Base-by-base conservation (phyloP, 2,329 filamentous ascomycete species). In the Neofusicoccum umdonicola region DNA sequence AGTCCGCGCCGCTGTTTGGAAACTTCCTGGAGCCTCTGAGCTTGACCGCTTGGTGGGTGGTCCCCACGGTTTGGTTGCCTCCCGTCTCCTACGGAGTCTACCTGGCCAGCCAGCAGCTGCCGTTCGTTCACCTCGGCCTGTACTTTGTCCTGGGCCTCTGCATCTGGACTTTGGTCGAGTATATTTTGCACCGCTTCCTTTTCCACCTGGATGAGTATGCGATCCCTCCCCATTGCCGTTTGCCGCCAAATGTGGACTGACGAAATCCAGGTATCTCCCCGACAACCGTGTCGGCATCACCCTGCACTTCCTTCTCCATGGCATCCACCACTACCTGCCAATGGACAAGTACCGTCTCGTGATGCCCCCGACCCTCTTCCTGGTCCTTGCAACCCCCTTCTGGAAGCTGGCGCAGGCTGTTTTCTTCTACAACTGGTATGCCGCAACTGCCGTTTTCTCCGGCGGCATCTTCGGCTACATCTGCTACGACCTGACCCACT, bases 21-120 rank as follows among this genome's bases (percentile, higher is more conserved):
- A 98, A 99, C 80, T 96, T 99, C 77, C 83, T 99, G n/a, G 95
- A 99, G 80, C 95, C 95, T n/a, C 81, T 99, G 66, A 93, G 89
- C 77, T 90, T 93, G 83, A 99, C 95, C 2, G 87, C 95, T 1
- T 99, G 95, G 95, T 99, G 90, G 87, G 77, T 96, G 50, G 84
- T 99, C 11, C 95, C 95, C 2, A 83, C 83, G 0, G 66, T 96
- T 1, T 99, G 95, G 95, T 76, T 95, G 47, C 95, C 95, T n/a
- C 85, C 83, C 17, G 85, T 97, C 47, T 71, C 81, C 9, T 97
- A 93, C 73, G 92, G 91, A 31, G 86, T 88, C 11, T 87, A 84
- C 67, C 71, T 90, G 19, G 88, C 91, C 11, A 80, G 79, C 9
- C 41, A 54, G 37, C 8, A 37, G 7, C 31, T 62, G 27, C 57